A percentile compares a stretch with the other conserved stretches of the same genome.
Conservation (phyloP, 2,329 filamentous ascomycete species). For the Aspergillus sp. region DNA sequence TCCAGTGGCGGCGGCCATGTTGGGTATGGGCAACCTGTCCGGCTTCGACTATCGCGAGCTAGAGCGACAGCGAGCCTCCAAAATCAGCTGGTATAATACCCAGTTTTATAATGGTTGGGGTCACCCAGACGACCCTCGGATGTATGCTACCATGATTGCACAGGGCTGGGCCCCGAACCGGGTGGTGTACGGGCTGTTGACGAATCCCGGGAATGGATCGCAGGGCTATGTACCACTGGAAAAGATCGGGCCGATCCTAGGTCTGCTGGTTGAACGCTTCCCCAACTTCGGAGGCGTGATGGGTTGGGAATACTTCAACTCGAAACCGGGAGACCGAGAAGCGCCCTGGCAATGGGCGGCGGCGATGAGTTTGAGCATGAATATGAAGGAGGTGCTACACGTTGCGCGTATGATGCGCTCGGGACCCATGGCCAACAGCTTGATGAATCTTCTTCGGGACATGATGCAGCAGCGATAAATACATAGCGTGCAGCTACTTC, state of each 20-base stretch:
- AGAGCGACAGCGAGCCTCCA: slow-evolving; percentile 64
- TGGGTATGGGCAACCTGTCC: slow-evolving; percentile 65
- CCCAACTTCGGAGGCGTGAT: slow-evolving; percentile 80
- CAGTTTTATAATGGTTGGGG: slow-evolving; percentile 96
- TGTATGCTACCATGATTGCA: slow-evolving; percentile 46
- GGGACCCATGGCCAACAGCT: slow-evolving; percentile 31
- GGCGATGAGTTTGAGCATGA: slow-evolving; percentile 59
- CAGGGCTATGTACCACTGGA: slow-evolving; percentile 64
- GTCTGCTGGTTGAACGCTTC: slow-evolving; percentile 60
- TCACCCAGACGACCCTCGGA: slow-evolving; percentile 55
- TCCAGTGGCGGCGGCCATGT: slow-evolving; percentile 74
- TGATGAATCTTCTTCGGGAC: slow-evolving; percentile 34
- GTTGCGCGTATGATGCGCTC: slow-evolving; percentile 34
- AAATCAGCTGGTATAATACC: slow-evolving; percentile 83
- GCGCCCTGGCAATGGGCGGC: slow-evolving; percentile 78
- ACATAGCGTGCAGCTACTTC: not conserved
- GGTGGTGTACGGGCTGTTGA: slow-evolving; percentile 79
- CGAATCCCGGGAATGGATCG: slow-evolving; percentile 71
- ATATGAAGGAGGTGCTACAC: slow-evolving; percentile 42
- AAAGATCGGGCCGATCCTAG: slow-evolving; percentile 59
- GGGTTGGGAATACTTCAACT: slow-evolving; percentile 96
- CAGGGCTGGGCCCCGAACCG: slow-evolving; percentile 71
- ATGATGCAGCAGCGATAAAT: slow-evolving; percentile 30
- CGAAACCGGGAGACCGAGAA: slow-evolving; percentile 62
- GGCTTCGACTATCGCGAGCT: slow-evolving; percentile 80